Percentiles rank a stretch among this genome's conserved stretches.
phyloP scores from a whole-genome alignment of 352 stramenopile genomes.

The Pythium phragmitis region DNA sequence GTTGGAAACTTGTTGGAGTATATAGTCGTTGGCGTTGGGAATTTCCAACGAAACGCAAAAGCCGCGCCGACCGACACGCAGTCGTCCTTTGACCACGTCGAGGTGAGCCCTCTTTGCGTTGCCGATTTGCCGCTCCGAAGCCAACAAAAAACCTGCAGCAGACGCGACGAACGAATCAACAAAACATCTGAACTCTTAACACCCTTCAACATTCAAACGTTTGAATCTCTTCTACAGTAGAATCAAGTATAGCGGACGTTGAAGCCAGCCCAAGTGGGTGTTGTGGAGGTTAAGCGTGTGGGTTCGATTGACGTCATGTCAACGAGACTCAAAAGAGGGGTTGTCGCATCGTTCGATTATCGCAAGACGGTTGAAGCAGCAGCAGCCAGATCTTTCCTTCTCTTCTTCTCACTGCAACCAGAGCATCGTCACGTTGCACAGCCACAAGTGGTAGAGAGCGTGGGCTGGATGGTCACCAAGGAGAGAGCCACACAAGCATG shows the following conservation, averaged over 20 bases:
- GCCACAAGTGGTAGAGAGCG: constrained; percentile 9
- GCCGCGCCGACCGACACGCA: too few relatives aligned
- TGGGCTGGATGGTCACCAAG: not conserved
- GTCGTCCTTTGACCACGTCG: too few relatives aligned
- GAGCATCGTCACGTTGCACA: not conserved
- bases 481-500: constrained; percentile 4
- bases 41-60: too few relatives aligned
- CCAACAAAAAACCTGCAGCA: constrained; percentile 5
- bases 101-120: too few relatives aligned
- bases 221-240: constrained; percentile 20
- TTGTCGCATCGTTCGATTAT: not conserved
- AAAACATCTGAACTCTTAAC: constrained; percentile 13
- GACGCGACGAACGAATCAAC: constrained; percentile 15
- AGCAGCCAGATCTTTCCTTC: constrained; percentile 1
- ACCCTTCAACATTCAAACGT: constrained; percentile 29
- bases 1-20: too few relatives aligned
- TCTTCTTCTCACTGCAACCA: constrained; percentile 2
- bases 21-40: too few relatives aligned
- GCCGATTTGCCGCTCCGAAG: not conserved
- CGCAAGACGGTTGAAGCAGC: constrained; percentile 4
- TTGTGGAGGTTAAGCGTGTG: constrained; percentile 20
- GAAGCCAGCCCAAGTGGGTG: constrained; percentile 1
- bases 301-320: constrained; percentile 12
- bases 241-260: constrained; percentile 23
- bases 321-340: constrained; percentile 9